Base-by-base conservation (phyloP, 345 rosid genomes). In the Linum usitatissimum region DNA sequence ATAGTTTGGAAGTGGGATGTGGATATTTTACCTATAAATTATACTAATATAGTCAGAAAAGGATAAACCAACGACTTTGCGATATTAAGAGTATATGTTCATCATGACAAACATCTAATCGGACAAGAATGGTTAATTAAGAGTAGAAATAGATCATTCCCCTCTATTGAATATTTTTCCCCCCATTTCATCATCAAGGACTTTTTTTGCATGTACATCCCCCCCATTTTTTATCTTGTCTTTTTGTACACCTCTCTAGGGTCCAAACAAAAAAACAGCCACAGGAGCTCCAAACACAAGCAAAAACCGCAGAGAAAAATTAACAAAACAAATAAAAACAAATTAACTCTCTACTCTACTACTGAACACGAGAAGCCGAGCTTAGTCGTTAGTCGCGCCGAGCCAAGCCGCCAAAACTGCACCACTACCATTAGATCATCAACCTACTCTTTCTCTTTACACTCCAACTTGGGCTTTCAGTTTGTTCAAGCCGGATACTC, bases 231-330 rank as follows among this genome's bases (percentile, higher is more conserved):
- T 45, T 23, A 23, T 23, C 28, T 45, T 45, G 15, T 15, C 51
- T 5, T 42, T 70, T 65, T 70, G 65, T 70, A 61, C 74, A 65
- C 48, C 69, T 55, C 73, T 55, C 48, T 31, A 70, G 62, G 58
- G 51, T 53, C 61, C 53, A 14, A 62, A 62, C 28, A 49, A 49
- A 20, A 31, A 68, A 45, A 10, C 14, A 21, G 9, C 30, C 28
- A 23, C 28, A 23, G 42, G 30, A 28, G 2, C 6, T 17, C 60
- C 18, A 5, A 31, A 57, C 4, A 53, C 23, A 23, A 56, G 34
- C 36, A 40, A 45, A 49, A 18, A 42, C 39, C 14, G 8, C 30
- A 3, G 30, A 20, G 7, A 55, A 55, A 18, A 55, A 23, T 23
- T 19, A 28, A 19, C 9, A 55, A 55, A 19, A 55, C 4, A 20